Percentiles rank a stretch among this genome's conserved stretches.
Evolutionary conservation across 495 filamentous ascomycete genomes (phyloP).

Genomic region (Articulospora tetracladia): DNA sequence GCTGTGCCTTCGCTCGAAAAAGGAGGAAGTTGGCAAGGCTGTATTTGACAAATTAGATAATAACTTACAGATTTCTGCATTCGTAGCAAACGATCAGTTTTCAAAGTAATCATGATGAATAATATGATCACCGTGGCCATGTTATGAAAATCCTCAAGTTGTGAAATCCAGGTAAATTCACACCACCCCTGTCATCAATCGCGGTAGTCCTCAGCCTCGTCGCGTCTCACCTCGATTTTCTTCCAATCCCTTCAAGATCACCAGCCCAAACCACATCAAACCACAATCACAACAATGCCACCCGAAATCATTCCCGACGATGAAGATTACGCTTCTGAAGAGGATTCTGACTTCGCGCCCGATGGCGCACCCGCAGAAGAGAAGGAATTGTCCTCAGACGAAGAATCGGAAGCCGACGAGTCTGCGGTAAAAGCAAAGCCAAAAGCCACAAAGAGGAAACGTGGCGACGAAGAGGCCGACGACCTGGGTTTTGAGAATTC

Average conservation of each 20-base stretch:
- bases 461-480: constrained; percentile 35
- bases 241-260: not conserved
- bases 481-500: constrained; percentile 55
- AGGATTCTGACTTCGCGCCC: constrained; percentile 73
- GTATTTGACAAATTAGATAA: too few relatives aligned
- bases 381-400: constrained; percentile 27
- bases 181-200: not conserved
- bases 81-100: too few relatives aligned
- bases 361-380: constrained; percentile 43
- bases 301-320: constrained; percentile 23
- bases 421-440: constrained; percentile 14
- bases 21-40: too few relatives aligned
- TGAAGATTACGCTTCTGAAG: constrained; percentile 63
- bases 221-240: not conserved
- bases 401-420: constrained; percentile 39
- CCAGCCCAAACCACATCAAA: not conserved
- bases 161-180: too few relatives aligned
- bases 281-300: constrained; percentile 15
- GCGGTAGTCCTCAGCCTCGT: constrained; percentile 3
- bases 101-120: too few relatives aligned
- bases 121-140: too few relatives aligned
- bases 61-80: too few relatives aligned
- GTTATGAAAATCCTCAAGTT: not conserved
- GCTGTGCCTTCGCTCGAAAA: too few relatives aligned
- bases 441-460: constrained; percentile 32